phyloP scores from a whole-genome alignment of 1,139 yeast genomes.

The Yamadazyma taylorii region DNA sequence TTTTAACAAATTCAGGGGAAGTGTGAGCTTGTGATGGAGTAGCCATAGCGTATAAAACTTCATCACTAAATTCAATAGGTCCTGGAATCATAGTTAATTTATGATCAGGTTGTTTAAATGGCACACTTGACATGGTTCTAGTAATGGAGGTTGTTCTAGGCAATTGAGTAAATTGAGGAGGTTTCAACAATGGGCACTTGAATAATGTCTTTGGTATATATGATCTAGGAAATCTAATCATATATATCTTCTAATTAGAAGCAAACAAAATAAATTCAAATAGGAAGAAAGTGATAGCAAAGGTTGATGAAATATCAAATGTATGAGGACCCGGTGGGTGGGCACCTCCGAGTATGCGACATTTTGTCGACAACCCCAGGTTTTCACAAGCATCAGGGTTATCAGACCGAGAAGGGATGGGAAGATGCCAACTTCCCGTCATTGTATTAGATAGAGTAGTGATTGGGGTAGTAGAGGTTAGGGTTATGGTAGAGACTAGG shows the following conservation, averaged over 20 bases:
- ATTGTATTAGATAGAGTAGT: background rate
- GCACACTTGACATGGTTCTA: slow-evolving; percentile 29
- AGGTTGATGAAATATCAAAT: too few species aligned
- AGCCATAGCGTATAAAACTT: slow-evolving; percentile 78
- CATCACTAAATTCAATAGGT: slow-evolving; percentile 85
- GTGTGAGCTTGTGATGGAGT: slow-evolving; percentile 90
- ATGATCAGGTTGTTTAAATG: slow-evolving; percentile 46
- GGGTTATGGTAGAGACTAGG: background rate
- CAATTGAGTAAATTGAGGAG: background rate
- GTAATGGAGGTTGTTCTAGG: background rate
- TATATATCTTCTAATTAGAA: too few species aligned
- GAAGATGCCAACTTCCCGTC: too few species aligned
- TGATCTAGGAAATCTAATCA: too few species aligned
- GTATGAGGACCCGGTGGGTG: too few species aligned
- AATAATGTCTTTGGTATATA: too few species aligned
- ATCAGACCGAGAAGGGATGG: too few species aligned
- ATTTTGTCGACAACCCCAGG: too few species aligned
- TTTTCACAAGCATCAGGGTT: too few species aligned
- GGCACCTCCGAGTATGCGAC: too few species aligned
- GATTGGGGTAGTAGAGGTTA: background rate
- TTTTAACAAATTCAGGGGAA: slow-evolving; percentile 77
- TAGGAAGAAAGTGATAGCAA: too few species aligned
- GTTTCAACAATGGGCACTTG: background rate
- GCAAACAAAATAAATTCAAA: too few species aligned
- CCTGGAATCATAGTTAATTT: slow-evolving; percentile 84